Evolutionary conservation across 148 eudicot genomes (phyloP).

Genomic region (Camellia sinensis): DNA sequence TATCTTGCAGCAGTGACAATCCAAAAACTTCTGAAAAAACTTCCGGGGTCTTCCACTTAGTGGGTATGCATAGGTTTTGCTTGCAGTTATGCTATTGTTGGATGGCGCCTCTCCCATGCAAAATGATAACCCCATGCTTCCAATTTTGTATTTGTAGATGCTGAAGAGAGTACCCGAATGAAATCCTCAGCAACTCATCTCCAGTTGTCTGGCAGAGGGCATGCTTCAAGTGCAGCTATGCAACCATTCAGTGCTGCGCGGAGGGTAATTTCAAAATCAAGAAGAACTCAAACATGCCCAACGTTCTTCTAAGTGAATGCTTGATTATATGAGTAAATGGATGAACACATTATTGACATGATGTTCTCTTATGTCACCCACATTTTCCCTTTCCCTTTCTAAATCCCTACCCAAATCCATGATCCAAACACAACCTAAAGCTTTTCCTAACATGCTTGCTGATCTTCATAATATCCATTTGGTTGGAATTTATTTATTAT

Average conservation of each 20-base stretch:
- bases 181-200: slow-evolving; percentile 49
- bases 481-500: background rate
- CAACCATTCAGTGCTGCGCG: slow-evolving; percentile 48
- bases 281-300: slow-evolving; percentile 13
- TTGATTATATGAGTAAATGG: background rate
- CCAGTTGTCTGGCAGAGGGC: slow-evolving; percentile 35
- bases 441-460: slow-evolving; percentile 12
- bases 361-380: background rate
- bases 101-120: slow-evolving; percentile 5
- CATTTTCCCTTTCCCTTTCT: too few relatives aligned
- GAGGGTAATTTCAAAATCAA: slow-evolving; percentile 45
- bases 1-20: slow-evolving; percentile 53
- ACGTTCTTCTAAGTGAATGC: slow-evolving; percentile 4
- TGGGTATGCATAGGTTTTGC: slow-evolving; percentile 43
- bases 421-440: too few relatives aligned
- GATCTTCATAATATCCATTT: background rate
- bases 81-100: slow-evolving; percentile 14
- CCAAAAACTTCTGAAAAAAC: slow-evolving; percentile 40
- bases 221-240: slow-evolving; percentile 43
- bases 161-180: slow-evolving; percentile 33
- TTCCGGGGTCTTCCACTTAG: slow-evolving; percentile 47
- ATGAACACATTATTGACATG: background rate
- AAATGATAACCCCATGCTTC: slow-evolving; percentile 3
- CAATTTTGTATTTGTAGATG: slow-evolving; percentile 34
- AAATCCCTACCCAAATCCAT: too few relatives aligned